Percentiles rank a stretch among this genome's conserved stretches.
These are phyloP conservation scores for Diophrys appendiculata DNA, from an alignment of 73 alveolate genomes.

Conservation along the genomic window DNA sequence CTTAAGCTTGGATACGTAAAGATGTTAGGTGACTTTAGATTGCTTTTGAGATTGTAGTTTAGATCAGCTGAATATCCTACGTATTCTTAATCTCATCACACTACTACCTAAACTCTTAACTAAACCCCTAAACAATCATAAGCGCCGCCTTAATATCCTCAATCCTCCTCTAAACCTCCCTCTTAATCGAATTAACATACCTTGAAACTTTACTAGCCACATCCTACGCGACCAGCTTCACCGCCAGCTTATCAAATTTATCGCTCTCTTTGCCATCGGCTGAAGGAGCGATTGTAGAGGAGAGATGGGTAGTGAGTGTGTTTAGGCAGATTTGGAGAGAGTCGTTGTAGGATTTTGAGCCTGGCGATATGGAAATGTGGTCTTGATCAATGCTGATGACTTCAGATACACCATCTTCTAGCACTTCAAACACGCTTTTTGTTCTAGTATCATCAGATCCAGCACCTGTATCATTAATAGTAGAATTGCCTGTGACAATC, in stretches of 20 bases:
- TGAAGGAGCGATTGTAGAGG: not conserved
- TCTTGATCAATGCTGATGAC: not conserved
- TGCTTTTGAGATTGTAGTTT: not conserved
- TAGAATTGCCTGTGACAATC: too few relatives aligned
- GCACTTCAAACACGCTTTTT: not conserved
- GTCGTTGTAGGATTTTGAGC: not conserved
- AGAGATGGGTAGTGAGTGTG: not conserved
- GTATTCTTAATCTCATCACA: not conserved
- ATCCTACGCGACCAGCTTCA: not conserved
- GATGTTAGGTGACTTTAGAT: not conserved
- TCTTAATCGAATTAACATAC: not conserved
- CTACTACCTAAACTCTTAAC: not conserved
- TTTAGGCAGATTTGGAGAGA: not conserved
- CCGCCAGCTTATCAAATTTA: not conserved
- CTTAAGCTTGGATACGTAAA: not conserved
- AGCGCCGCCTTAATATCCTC: not conserved
- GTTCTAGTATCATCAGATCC: not conserved
- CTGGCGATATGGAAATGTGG: too few relatives aligned
- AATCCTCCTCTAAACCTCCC: not conserved
- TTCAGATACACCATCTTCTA: not conserved
- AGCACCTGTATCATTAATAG: not conserved
- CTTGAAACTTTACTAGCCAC: not conserved
- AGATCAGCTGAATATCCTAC: not conserved
- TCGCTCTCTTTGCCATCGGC: not conserved
- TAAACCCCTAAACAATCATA: not conserved